Percentiles rank a stretch among this genome's conserved stretches.
phyloP scores from a whole-genome alignment of 2,329 filamentous ascomycete species.

The Ascochyta clinopodiicola region DNA sequence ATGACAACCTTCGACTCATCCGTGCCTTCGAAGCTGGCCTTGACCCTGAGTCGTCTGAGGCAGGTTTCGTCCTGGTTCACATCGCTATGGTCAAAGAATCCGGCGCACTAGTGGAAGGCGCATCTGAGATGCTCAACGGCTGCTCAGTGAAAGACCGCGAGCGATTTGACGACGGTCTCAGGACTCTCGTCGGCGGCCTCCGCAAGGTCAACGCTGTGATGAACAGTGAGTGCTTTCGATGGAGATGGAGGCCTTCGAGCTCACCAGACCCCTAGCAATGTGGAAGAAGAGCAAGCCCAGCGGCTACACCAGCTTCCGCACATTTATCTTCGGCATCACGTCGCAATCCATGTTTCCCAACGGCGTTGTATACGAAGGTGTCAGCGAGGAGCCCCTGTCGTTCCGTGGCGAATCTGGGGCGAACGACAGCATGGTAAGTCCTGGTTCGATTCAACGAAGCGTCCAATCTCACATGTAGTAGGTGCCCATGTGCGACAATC shows the following conservation, averaged over 20 bases:
- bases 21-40: conserved; percentile 91
- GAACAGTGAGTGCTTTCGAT: conserved; percentile 64
- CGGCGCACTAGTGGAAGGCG: conserved; percentile 75
- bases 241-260: background rate
- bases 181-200: conserved; percentile 65
- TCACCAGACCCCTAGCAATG: conserved; percentile 65
- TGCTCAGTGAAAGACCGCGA: conserved; percentile 54
- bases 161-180: conserved; percentile 64
- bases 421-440: conserved; percentile 82
- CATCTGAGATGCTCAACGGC: conserved; percentile 69
- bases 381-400: conserved; percentile 74
- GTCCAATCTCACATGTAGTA: conserved; percentile 28
- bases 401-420: conserved; percentile 94
- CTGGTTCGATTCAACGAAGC: too few species aligned
- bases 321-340: conserved; percentile 97
- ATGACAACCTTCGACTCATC: conserved; percentile 77
- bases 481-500: conserved; percentile 86
- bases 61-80: conserved; percentile 94
- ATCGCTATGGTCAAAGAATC: conserved; percentile 95
- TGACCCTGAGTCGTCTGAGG: conserved; percentile 85
- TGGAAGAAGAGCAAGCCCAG: conserved; percentile 85
- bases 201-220: conserved; percentile 77
- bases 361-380: conserved; percentile 87
- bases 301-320: conserved; percentile 84
- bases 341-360: conserved; percentile 92